These are phyloP conservation scores for Talaromyces piceae DNA, from an alignment of 2,329 filamentous ascomycete species.

Conservation along the genomic window DNA sequence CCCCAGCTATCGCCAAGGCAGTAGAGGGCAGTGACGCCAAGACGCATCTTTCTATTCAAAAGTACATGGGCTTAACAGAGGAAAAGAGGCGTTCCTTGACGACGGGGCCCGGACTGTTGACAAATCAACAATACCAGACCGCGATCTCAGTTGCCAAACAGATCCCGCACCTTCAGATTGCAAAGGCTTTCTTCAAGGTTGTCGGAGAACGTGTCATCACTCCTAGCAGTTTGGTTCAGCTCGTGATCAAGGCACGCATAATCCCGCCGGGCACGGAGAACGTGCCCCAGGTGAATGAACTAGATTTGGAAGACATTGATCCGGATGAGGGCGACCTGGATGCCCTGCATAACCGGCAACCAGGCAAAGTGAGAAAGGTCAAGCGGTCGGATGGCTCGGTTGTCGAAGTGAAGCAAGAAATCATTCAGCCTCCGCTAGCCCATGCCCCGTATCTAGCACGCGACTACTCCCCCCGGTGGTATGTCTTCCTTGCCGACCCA, in stretches of 20 bases:
- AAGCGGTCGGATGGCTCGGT: constrained; percentile 49
- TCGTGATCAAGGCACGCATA: constrained; percentile 91
- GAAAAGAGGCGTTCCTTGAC: constrained; percentile 63
- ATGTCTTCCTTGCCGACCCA: constrained; percentile 87
- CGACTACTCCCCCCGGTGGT: constrained; percentile 85
- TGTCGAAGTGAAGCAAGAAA: constrained; percentile 52
- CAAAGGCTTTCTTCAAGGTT: constrained; percentile 97
- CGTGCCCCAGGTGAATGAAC: constrained; percentile 65
- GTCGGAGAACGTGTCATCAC: constrained; percentile 89
- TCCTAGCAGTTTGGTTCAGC: constrained; percentile 82
- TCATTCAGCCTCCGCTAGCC: constrained; percentile 73
- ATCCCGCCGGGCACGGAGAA: constrained; percentile 67
- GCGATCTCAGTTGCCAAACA: constrained; percentile 72
- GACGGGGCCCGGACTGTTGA: constrained; percentile 62
- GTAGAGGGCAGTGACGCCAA: constrained; percentile 55
- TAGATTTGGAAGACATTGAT: constrained; percentile 84
- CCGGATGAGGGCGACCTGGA: constrained; percentile 88
- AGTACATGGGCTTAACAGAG: constrained; percentile 80
- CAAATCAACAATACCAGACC: constrained; percentile 66
- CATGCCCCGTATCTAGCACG: constrained; percentile 86
- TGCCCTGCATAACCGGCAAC: constrained; percentile 67
- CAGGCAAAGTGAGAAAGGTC: constrained; percentile 54
- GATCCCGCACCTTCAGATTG: constrained; percentile 74
- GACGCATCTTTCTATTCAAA: constrained; percentile 69
- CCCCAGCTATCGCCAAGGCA: constrained; percentile 46